A percentile compares a stretch with the other conserved stretches of the same genome.
phyloP scores from a whole-genome alignment of 441 rosid genomes.

The Euphorbia schlechtendalii region DNA sequence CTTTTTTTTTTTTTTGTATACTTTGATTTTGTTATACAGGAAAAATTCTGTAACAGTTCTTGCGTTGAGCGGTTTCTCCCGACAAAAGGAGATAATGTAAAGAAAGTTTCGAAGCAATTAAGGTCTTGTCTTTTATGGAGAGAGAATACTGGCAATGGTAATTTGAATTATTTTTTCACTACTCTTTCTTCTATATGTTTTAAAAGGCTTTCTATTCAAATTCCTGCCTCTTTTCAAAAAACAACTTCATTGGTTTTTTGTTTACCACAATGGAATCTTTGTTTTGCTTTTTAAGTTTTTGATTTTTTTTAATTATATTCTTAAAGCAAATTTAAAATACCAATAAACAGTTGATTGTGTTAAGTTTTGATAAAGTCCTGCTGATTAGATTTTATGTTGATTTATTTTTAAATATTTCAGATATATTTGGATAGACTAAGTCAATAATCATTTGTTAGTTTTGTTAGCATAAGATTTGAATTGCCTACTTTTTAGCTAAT shows the following conservation, averaged over 20 bases:
- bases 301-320: constrained; percentile 11
- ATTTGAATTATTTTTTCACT: background rate
- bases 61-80: constrained; percentile 75
- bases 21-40: constrained; percentile 37
- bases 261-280: constrained; percentile 22
- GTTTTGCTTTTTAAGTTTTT: constrained; percentile 16
- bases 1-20: background rate
- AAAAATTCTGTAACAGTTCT: constrained; percentile 70
- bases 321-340: constrained; percentile 18
- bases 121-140: constrained; percentile 89
- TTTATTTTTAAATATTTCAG: too few relatives aligned
- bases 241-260: constrained; percentile 19
- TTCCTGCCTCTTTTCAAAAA: constrained; percentile 11
- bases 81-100: constrained; percentile 68
- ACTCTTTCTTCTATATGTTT: background rate
- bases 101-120: constrained; percentile 74
- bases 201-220: constrained; percentile 10
- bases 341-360: constrained; percentile 20
- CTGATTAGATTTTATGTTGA: too few relatives aligned
- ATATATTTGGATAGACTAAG: too few relatives aligned
- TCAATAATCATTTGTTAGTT: too few relatives aligned
- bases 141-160: constrained; percentile 62
- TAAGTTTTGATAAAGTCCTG: too few relatives aligned
- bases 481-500: too few relatives aligned
- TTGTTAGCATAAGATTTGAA: too few relatives aligned